These are phyloP conservation scores for Oropetium thomaeum DNA, from an alignment of 176 grass and related monocot species.

Conservation along the genomic window DNA sequence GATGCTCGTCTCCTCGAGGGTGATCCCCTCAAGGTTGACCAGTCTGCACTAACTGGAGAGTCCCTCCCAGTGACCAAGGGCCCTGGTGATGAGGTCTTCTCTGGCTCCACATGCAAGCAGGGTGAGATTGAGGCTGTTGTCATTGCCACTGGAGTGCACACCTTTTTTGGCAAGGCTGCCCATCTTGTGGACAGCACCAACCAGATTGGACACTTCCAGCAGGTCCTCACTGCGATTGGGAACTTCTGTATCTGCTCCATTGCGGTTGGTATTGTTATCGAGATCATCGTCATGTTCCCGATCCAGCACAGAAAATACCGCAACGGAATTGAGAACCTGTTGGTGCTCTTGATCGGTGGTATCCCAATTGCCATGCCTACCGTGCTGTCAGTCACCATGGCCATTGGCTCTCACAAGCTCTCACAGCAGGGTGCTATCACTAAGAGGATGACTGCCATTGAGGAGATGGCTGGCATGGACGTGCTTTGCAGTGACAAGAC, in stretches of 20 bases:
- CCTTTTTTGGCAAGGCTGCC: constrained; percentile 98
- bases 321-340: constrained; percentile 76
- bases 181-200: constrained; percentile 99
- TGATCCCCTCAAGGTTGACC: constrained; percentile 88
- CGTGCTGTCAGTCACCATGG: constrained; percentile 91
- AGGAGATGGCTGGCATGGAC: constrained; percentile 98
- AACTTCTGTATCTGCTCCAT: constrained; percentile 99
- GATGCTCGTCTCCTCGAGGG: constrained; percentile 95
- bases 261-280: constrained; percentile 71
- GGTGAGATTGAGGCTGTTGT: constrained; percentile 99
- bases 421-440: constrained; percentile 97
- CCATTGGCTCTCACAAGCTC: constrained; percentile 93
- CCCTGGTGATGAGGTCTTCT: constrained; percentile 90
- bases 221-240: constrained; percentile 91
- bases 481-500: constrained; percentile 98
- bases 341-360: constrained; percentile 96
- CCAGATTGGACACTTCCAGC: constrained; percentile 94
- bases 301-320: constrained; percentile 82
- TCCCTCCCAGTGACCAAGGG: constrained; percentile 78
- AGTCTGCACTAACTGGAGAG: constrained; percentile 90
- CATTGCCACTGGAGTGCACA: constrained; percentile 98
- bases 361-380: constrained; percentile 99
- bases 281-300: constrained; percentile 99
- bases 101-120: constrained; percentile 91
- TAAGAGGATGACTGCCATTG: constrained; percentile 98